A percentile compares a stretch with the other conserved stretches of the same genome.
Conservation (phyloP, 176 grass and related monocot genomes). For the Eleusine indica region DNA sequence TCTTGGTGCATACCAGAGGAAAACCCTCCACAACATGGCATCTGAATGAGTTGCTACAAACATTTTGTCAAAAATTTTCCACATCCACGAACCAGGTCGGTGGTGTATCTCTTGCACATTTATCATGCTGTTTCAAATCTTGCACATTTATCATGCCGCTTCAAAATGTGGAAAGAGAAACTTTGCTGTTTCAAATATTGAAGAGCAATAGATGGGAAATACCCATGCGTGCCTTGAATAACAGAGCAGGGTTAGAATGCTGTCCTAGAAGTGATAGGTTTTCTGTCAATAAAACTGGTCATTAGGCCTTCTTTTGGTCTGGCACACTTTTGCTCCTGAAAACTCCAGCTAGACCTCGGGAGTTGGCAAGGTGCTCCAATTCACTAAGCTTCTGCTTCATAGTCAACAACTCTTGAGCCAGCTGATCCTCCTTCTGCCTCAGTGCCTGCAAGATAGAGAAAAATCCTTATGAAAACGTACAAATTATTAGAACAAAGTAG, state of each 20-base stretch:
- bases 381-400: conserved; percentile 54
- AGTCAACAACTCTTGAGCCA: conserved; percentile 45
- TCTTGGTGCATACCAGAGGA: background rate
- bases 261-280: background rate
- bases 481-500: conserved; percentile 2
- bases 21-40: background rate
- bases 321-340: conserved; percentile 41
- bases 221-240: background rate
- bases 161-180: conserved; percentile 3
- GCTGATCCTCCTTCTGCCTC: conserved; percentile 56
- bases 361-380: conserved; percentile 48
- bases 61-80: background rate
- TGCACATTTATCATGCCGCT: background rate
- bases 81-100: background rate
- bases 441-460: conserved; percentile 47
- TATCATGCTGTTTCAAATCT: background rate
- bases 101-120: background rate
- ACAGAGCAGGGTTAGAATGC: background rate
- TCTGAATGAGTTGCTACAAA: background rate
- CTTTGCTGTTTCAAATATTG: background rate
- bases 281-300: background rate
- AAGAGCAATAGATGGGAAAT: background rate
- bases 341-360: conserved; percentile 53
- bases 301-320: conserved; percentile 33
- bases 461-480: conserved; percentile 9